Evolutionary conservation across 2,329 filamentous ascomycete genomes (phyloP).

Genomic region (Diaporthe citrichinensis): DNA sequence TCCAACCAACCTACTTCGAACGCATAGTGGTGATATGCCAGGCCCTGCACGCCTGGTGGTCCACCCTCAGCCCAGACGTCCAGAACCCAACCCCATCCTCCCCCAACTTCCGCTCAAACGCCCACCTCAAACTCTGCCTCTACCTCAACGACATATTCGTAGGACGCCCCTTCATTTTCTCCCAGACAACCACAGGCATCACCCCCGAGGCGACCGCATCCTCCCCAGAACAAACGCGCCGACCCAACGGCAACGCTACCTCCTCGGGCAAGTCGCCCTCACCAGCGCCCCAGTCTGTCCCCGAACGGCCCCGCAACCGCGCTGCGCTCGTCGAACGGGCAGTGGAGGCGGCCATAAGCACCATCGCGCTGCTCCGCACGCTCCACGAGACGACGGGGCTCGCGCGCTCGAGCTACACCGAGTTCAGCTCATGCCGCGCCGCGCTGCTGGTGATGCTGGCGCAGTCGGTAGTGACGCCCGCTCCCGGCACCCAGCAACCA

Average conservation of each 20-base stretch:
- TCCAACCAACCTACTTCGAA: conserved; percentile 57
- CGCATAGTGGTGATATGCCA: conserved; percentile 55
- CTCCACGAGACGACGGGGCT: conserved; percentile 66
- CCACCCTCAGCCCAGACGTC: conserved; percentile 53
- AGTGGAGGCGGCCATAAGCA: conserved; percentile 65
- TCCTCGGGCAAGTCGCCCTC: not conserved
- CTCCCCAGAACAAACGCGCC: conserved; percentile 13
- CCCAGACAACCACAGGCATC: conserved; percentile 41
- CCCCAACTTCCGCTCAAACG: conserved; percentile 61
- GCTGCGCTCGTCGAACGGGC: conserved; percentile 62
- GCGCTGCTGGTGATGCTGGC: conserved; percentile 61
- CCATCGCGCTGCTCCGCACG: conserved; percentile 64
- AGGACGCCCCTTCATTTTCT: conserved; percentile 67
- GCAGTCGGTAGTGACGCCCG: conserved; percentile 37
- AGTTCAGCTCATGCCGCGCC: conserved; percentile 69
- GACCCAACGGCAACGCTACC: not conserved
- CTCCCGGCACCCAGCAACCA: not conserved
- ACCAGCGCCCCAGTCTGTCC: not conserved
- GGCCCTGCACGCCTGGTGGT: conserved; percentile 58
- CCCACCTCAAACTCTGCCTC: conserved; percentile 67
- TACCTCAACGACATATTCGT: conserved; percentile 67
- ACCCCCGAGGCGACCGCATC: conserved; percentile 25
- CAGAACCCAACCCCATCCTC: conserved; percentile 57
- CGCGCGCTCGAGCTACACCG: conserved; percentile 68
- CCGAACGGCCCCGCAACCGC: conserved; percentile 37